These are phyloP conservation scores for Blepharisma stoltei DNA, from an alignment of 73 alveolate genomes.

Conservation along the genomic window DNA sequence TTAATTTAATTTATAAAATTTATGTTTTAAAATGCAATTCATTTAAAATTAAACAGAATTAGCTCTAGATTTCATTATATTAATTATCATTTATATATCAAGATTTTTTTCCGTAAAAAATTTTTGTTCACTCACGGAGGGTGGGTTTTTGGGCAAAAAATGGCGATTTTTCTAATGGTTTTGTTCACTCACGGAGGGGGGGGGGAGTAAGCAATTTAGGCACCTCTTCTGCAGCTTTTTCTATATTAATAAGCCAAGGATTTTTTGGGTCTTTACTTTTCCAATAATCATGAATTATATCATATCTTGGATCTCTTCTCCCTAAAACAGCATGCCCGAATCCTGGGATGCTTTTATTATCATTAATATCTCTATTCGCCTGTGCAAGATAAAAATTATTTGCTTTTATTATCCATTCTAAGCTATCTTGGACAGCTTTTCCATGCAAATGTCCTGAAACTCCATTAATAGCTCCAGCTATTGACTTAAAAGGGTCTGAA, in stretches of 20 bases:
- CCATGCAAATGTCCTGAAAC: conserved; percentile 28
- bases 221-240: conserved; percentile 3
- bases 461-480: neutral
- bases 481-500: conserved; percentile 17
- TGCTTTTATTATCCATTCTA: conserved; percentile 29
- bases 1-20: no score
- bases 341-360: conserved; percentile 15
- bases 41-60: no score
- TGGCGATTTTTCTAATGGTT: no score
- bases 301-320: conserved; percentile 8
- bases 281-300: neutral
- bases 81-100: no score
- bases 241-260: neutral
- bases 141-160: no score
- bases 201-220: conserved; percentile 1
- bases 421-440: conserved; percentile 6
- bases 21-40: no score
- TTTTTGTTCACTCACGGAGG: no score
- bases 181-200: no score
- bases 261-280: neutral
- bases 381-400: neutral
- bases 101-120: no score
- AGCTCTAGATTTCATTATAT: no score
- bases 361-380: conserved; percentile 11
- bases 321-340: conserved; percentile 2